Evolutionary conservation across 2,329 filamentous ascomycete species (phyloP).

Genomic region (Xylariales sp.): DNA sequence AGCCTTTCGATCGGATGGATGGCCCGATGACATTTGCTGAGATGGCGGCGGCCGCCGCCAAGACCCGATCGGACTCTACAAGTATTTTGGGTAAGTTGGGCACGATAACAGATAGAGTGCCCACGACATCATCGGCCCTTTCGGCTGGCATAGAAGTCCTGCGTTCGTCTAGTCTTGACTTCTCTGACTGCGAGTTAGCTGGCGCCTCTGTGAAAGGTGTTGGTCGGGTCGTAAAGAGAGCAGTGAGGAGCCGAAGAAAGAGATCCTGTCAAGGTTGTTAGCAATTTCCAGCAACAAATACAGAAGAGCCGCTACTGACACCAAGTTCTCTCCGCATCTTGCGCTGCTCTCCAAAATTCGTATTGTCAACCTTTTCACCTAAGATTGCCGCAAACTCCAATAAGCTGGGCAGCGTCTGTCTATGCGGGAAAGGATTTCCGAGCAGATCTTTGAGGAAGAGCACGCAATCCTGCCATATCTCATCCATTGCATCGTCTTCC

Average conservation of each 20-base stretch:
- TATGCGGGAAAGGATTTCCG: constrained; percentile 89
- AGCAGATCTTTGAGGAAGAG: constrained; percentile 85
- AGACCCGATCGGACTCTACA: constrained; percentile 78
- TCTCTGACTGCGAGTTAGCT: constrained; percentile 34
- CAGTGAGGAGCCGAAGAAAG: constrained; percentile 80
- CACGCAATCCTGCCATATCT: constrained; percentile 95
- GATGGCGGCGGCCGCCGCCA: constrained; percentile 72
- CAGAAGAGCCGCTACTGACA: constrained; percentile 47
- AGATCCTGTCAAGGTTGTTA: constrained; percentile 58
- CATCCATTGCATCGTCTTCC: constrained; percentile 96
- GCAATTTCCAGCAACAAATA: neutral
- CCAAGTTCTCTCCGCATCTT: constrained; percentile 88
- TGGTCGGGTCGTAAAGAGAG: constrained; percentile 89
- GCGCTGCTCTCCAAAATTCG: constrained; percentile 89
- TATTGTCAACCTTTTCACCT: constrained; percentile 95
- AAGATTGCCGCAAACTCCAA: constrained; percentile 86
- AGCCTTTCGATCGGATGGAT: constrained; percentile 75
- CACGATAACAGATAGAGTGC: constrained; percentile 73
- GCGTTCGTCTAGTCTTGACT: constrained; percentile 33
- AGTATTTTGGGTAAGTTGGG: constrained; percentile 79
- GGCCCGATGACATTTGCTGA: constrained; percentile 80
- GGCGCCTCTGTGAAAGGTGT: constrained; percentile 60
- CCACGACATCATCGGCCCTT: constrained; percentile 69
- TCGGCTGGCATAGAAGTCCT: constrained; percentile 32
- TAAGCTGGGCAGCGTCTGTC: constrained; percentile 80